Conservation (phyloP, 2,329 filamentous ascomycete genomes). For the Thermoascus crustaceus region DNA sequence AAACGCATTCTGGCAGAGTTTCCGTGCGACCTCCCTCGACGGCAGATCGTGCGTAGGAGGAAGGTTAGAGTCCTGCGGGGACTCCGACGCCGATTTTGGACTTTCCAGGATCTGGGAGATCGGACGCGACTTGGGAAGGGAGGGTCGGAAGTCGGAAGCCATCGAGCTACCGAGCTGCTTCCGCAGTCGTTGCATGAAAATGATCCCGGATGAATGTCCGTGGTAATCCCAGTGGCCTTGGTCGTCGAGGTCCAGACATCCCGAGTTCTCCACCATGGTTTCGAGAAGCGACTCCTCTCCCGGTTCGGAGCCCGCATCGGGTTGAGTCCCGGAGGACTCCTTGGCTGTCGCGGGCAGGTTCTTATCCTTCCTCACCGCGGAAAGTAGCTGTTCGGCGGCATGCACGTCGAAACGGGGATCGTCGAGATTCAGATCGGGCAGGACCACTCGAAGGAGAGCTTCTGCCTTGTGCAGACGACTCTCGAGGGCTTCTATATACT, state of each 20-base stretch:
- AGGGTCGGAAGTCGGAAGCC: constrained; percentile 51
- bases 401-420: constrained; percentile 74
- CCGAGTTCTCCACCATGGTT: constrained; percentile 91
- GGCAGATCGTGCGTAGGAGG: constrained; percentile 61
- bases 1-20: constrained; percentile 52
- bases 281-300: constrained; percentile 67
- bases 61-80: constrained; percentile 50
- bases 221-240: constrained; percentile 92
- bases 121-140: constrained; percentile 38
- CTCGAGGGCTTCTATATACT: constrained; percentile 87
- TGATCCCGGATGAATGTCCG: constrained; percentile 82
- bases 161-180: constrained; percentile 77
- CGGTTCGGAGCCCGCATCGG: constrained; percentile 26
- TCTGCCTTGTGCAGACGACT: constrained; percentile 75
- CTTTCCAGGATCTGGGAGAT: constrained; percentile 59
- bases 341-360: constrained; percentile 8
- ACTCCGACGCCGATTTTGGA: constrained; percentile 56
- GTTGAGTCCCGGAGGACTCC: constrained; percentile 14
- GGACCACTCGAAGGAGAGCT: constrained; percentile 65
- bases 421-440: constrained; percentile 76
- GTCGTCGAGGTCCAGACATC: constrained; percentile 84
- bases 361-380: constrained; percentile 37
- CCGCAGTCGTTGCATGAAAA: constrained; percentile 79
- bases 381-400: constrained; percentile 58
- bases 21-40: constrained; percentile 47